These are phyloP conservation scores for Stylonectria norvegica DNA, from an alignment of 2,329 filamentous ascomycete species.

Conservation along the genomic window DNA sequence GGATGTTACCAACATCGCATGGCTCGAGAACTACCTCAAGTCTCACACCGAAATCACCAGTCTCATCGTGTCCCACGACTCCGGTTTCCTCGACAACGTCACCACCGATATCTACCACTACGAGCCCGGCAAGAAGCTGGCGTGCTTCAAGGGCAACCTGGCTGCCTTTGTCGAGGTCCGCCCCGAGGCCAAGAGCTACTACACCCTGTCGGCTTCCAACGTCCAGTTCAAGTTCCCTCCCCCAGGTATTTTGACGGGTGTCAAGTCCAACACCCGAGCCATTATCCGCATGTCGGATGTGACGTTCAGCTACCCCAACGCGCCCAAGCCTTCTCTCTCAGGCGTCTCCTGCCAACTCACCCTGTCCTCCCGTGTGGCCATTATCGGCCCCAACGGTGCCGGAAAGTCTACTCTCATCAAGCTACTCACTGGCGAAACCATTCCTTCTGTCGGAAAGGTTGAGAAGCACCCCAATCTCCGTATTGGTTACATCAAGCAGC, in stretches of 20 bases:
- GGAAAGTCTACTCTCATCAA: conserved; percentile 99
- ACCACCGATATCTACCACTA: conserved; percentile 99
- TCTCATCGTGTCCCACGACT: conserved; percentile 98
- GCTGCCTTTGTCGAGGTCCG: conserved; percentile 81
- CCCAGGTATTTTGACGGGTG: conserved; percentile 87
- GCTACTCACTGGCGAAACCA: conserved; percentile 86
- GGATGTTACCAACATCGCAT: conserved; percentile 93
- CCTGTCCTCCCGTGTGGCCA: conserved; percentile 88
- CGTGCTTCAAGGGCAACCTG: conserved; percentile 79
- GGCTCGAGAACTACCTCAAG: conserved; percentile 94
- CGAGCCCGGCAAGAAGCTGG: conserved; percentile 90
- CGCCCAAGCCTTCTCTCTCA: conserved; percentile 78
- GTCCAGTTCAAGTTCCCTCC: conserved; percentile 98
- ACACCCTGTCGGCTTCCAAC: conserved; percentile 83
- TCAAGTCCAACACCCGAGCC: conserved; percentile 90
- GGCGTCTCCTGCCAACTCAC: conserved; percentile 86
- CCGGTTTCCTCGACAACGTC: conserved; percentile 91
- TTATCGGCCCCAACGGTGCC: conserved; percentile 96
- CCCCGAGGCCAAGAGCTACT: conserved; percentile 96
- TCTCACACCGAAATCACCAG: conserved; percentile 94
- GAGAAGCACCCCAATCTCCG: conserved; percentile 98
- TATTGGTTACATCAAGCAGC: conserved; percentile 99
- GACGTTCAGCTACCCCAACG: conserved; percentile 89
- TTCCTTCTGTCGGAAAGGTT: conserved; percentile 79
- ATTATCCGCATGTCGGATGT: conserved; percentile 94